Evolutionary conservation across 345 rosid genomes (phyloP), one percentile per base, ranked within the genome.

Genomic region (Cardamine chenopodiifolia): DNA sequence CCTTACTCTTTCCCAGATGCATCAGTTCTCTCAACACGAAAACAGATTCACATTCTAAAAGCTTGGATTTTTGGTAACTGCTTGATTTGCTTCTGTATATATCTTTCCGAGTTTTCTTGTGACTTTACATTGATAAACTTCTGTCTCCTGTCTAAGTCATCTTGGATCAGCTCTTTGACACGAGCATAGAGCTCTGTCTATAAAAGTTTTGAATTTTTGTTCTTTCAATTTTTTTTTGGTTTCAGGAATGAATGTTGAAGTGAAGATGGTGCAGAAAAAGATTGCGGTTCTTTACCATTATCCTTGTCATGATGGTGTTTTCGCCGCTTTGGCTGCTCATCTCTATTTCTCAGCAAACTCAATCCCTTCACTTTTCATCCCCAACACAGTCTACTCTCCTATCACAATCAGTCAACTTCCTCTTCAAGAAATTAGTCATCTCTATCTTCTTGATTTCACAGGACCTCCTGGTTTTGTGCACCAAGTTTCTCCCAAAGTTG

Each of bases 231-330:
- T 0, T 15, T 53, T 6, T 45, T 62, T 56, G 37, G 26, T 56
- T 57, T 64, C 39, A 77, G 80, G 72, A 20, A 71, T 65, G 76
- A 77, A 29, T 40, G 8, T 65, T 22, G 77, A 63, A 54, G 48
- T 58, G 63, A 72, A 72, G 37, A 78, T 71, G 81, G 19, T 62
- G 60, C 60, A 73, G 79, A 85, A 76, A 78, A 86, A 76, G 62
- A 10, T 87, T 20, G 93, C 89, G 1, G 86, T 88, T 12, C 81
- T 90, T 4, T 90, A 87, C 78, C 93, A 90, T 77, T 88, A 87
- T 17, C 96, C 93, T 1, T 90, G 91, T 66, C 96, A 91, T 1
- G 96, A 90, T 64, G 96, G 91, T 28, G 91, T 86, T 7, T 87
- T 88, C 53, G 91, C 91, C 0, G 93, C 93, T 8, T 82, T 90